Evolutionary conservation across 345 rosid species (phyloP).

Genomic region (Linum trigynum): DNA sequence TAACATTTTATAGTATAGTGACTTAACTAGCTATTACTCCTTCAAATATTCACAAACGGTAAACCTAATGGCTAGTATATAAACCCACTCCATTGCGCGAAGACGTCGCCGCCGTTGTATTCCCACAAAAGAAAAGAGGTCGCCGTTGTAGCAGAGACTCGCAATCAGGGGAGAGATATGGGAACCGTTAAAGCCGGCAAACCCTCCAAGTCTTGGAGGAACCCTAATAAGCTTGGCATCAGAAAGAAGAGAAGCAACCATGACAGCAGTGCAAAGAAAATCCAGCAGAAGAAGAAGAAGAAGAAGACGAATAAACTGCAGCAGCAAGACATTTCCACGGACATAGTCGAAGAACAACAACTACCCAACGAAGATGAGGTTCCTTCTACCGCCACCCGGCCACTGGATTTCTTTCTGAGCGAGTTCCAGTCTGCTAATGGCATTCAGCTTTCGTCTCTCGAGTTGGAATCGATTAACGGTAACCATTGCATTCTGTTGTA

Average conservation of each 20-base stretch:
- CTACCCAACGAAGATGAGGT: background rate
- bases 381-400: conserved; percentile 31
- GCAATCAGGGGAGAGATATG: background rate
- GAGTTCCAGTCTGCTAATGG: conserved; percentile 52
- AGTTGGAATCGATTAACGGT: conserved; percentile 63
- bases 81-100: too few species aligned
- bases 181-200: background rate
- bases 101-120: too few species aligned
- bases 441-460: conserved; percentile 52
- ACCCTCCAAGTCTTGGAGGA: background rate
- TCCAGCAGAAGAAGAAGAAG: background rate
- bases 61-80: too few species aligned
- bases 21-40: too few species aligned
- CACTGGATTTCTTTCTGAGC: conserved; percentile 41
- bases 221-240: background rate
- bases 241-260: too few species aligned
- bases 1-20: too few species aligned
- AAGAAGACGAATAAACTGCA: background rate
- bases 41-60: too few species aligned
- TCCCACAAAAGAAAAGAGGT: too few species aligned
- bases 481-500: background rate
- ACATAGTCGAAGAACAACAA: background rate
- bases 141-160: background rate
- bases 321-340: background rate
- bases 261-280: too few species aligned